These are phyloP conservation scores for Stentor coeruleus DNA, from an alignment of 73 alveolate genomes.

Conservation along the genomic window DNA sequence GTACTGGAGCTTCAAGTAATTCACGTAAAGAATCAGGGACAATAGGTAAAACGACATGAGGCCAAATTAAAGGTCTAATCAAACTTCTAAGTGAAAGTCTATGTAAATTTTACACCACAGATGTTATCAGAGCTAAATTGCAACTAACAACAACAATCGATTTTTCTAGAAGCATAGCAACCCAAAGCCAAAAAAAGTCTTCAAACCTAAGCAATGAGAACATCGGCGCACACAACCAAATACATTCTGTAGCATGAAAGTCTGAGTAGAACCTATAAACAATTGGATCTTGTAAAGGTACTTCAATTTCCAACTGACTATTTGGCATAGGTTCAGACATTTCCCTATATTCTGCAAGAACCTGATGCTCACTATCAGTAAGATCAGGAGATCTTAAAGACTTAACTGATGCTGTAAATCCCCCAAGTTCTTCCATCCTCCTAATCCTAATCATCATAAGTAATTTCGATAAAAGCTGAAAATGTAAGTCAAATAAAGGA, in stretches of 20 bases:
- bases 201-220: constrained; percentile 39
- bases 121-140: constrained; percentile 5
- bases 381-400: neutral
- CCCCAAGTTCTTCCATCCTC: neutral
- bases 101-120: constrained; percentile 18
- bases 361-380: neutral
- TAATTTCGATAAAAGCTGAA: neutral
- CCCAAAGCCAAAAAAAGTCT: constrained; percentile 37
- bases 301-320: neutral
- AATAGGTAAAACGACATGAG: constrained; percentile 54
- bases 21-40: constrained; percentile 57
- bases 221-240: constrained; percentile 38
- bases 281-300: neutral
- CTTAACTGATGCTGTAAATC: neutral
- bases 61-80: constrained; percentile 59
- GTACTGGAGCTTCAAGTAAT: constrained; percentile 64
- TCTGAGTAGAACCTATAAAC: neutral
- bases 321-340: neutral
- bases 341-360: neutral
- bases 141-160: constrained; percentile 18
- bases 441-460: neutral
- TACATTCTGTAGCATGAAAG: neutral
- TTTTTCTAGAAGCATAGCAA: constrained; percentile 26
- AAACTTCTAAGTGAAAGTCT: constrained; percentile 40
- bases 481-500: neutral